Evolutionary conservation across 352 stramenopile species (phyloP), one percentile per base, ranked within the genome.

Genomic region (Phytophthora citricola): DNA sequence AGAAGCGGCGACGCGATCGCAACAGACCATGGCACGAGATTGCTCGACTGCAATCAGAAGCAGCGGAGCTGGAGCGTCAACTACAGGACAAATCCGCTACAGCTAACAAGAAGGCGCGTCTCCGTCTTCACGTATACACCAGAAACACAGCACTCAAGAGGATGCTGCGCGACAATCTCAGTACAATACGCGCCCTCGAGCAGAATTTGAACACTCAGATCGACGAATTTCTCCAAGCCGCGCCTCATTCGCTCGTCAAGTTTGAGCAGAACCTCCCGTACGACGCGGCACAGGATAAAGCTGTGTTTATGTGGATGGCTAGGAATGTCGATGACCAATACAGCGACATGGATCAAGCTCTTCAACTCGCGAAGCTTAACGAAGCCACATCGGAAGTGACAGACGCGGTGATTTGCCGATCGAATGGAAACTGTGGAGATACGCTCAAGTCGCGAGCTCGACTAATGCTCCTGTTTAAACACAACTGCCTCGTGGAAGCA

Each of bases 121-220:
- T 32, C 22, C 7, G 20, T 32, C 22, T 49, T n/a, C 20, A 49
- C 5, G 17, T 2, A 10, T 17, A 43, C n/a, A 12, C 1, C 3
- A 29, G 15, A 7, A 54, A 54, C 1, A 8, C 12, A 15, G 26
- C 26, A 7, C 27, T 54, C n/a, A 54, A 54, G 31, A 43, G 31
- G 47, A 10, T 29, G 8, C n/a, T 54, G 10, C n/a, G 47, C 17
- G n/a, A 54, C 2, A 54, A 15, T 20, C 27, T 41, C 29, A 26
- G n/a, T 15, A 20, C 12, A 3, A 54, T 54, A 7, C 8, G n/a
- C 10, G 47, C 17, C 41, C 47, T 54, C 5, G 47, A 54, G n/a
- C 47, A 54, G n/a, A 54, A 54, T 43, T 26, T 43, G 27, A 41
- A 8, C 47, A 54, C 15, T 2, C 47, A 54, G 47, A 43, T 43